Percentiles rank a stretch among this genome's conserved stretches.
phyloP scores from a whole-genome alignment of 306 rosid genomes.

The Pueraria montana region DNA sequence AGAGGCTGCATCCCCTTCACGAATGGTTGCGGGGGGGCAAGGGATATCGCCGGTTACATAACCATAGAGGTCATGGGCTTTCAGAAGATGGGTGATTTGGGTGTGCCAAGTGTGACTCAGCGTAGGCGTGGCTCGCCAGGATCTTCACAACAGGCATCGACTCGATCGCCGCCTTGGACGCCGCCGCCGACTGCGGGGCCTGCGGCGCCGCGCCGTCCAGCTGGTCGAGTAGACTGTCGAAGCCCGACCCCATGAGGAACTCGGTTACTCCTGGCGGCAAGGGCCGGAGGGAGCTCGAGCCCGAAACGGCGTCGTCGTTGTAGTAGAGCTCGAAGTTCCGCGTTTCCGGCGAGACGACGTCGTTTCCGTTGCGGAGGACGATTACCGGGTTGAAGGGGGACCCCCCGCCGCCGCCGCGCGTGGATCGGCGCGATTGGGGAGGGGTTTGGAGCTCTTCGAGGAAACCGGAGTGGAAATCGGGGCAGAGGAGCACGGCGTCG shows the following conservation, averaged over 20 bases:
- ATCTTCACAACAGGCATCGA: conserved; percentile 74
- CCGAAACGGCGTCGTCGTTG: conserved; percentile 76
- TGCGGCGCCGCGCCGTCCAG: conserved; percentile 63
- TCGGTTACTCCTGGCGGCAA: conserved; percentile 68
- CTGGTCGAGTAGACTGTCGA: conserved; percentile 71
- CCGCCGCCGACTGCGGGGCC: conserved; percentile 52
- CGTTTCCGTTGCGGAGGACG: conserved; percentile 62
- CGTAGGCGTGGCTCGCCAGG: conserved; percentile 51
- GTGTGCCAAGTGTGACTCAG: conserved; percentile 75
- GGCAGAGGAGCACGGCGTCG: conserved; percentile 53
- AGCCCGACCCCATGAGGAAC: conserved; percentile 74
- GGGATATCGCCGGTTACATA: too few relatives aligned
- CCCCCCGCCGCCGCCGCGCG: conserved; percentile 50
- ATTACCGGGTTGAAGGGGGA: conserved; percentile 74
- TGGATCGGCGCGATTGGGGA: conserved; percentile 56
- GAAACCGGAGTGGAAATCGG: conserved; percentile 68
- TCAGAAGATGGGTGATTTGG: too few relatives aligned
- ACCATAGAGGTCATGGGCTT: too few relatives aligned
- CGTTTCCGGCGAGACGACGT: conserved; percentile 56
- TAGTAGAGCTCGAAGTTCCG: conserved; percentile 71
- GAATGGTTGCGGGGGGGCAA: too few relatives aligned
- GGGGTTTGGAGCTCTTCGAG: conserved; percentile 65
- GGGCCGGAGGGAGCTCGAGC: too few relatives aligned
- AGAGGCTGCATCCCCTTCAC: too few relatives aligned
- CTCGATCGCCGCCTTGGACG: conserved; percentile 74